Evolutionary conservation across 1,139 yeast genomes (phyloP).

Genomic region (Insectozyma bohioensis): DNA sequence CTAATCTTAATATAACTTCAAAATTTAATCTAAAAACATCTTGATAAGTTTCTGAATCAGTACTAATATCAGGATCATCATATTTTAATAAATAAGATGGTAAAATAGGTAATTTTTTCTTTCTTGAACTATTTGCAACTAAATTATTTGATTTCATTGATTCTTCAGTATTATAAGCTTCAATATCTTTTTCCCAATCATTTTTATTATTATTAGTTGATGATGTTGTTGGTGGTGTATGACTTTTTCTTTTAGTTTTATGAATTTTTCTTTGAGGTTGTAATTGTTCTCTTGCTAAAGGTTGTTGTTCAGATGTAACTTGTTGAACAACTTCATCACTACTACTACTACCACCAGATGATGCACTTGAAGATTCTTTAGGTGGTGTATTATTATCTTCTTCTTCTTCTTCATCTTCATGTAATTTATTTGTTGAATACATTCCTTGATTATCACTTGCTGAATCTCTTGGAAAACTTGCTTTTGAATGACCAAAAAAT

Average conservation of each 20-base stretch:
- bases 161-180: slow-evolving; percentile 9
- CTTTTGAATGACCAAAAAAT: slow-evolving; percentile 12
- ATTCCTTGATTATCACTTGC: slow-evolving; percentile 13
- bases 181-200: slow-evolving; percentile 15
- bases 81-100: slow-evolving; percentile 21
- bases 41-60: slow-evolving; percentile 22
- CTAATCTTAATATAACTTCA: slow-evolving; percentile 26
- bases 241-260: slow-evolving; percentile 4
- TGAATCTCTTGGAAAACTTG: slow-evolving; percentile 12
- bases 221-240: slow-evolving; percentile 6
- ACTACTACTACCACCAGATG: slow-evolving; percentile 11
- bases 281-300: slow-evolving; percentile 6
- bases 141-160: slow-evolving; percentile 11
- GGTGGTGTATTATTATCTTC: slow-evolving; percentile 4
- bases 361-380: slow-evolving; percentile 9
- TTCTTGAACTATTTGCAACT: slow-evolving; percentile 26
- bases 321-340: slow-evolving; percentile 9
- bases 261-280: slow-evolving; percentile 7
- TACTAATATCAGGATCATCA: slow-evolving; percentile 23
- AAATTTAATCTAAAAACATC: slow-evolving; percentile 24
- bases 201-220: slow-evolving; percentile 2
- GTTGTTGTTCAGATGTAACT: slow-evolving; percentile 6
- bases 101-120: slow-evolving; percentile 27
- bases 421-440: slow-evolving; percentile 9
- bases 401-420: slow-evolving; percentile 1